Conservation (phyloP, 176 grass and related monocot genomes). For the Elaeis guineensis region DNA sequence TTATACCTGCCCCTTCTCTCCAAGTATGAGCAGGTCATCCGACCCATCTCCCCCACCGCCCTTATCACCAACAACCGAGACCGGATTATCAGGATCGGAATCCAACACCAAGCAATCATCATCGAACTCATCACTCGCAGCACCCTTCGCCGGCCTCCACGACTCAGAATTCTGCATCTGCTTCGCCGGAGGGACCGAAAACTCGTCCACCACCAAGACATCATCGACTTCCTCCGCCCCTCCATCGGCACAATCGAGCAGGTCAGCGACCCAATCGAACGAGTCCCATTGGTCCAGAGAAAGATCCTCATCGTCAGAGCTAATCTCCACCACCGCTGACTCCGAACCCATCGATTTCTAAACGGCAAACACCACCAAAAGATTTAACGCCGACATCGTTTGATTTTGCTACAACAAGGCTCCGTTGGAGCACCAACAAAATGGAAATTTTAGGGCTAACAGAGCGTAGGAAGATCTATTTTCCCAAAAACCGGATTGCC, state of each 20-base stretch:
- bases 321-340: conserved; percentile 1
- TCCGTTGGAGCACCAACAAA: too few relatives aligned
- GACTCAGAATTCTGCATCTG: neutral
- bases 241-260: neutral
- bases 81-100: conserved; percentile 5
- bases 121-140: neutral
- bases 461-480: too few relatives aligned
- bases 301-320: conserved; percentile 7
- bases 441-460: too few relatives aligned
- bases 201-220: conserved; percentile 2
- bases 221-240: neutral
- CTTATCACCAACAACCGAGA: neutral
- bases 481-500: too few relatives aligned
- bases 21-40: conserved; percentile 7
- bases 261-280: neutral
- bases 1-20: conserved; percentile 6
- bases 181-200: neutral
- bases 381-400: too few relatives aligned
- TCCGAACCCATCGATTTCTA: too few relatives aligned
- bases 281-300: neutral
- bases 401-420: too few relatives aligned
- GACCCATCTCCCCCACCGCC: neutral
- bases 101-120: conserved; percentile 11
- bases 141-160: neutral
- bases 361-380: too few relatives aligned